These are phyloP conservation scores for Graphilbum ipis-grandicollis DNA, from an alignment of 2,329 filamentous ascomycete species.

Conservation along the genomic window DNA sequence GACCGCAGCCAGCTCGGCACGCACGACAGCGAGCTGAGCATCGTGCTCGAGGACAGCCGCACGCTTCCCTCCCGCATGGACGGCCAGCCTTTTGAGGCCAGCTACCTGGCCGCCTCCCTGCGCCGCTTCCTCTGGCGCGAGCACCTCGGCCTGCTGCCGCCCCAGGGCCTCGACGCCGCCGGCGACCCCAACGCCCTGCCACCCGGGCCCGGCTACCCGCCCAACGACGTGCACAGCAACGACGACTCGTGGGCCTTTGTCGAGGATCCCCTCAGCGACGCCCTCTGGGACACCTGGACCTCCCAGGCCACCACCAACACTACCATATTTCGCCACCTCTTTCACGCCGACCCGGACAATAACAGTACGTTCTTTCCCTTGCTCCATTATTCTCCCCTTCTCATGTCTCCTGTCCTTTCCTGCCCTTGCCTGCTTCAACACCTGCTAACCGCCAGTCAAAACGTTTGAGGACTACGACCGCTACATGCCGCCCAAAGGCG, in stretches of 20 bases:
- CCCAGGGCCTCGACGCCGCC: constrained; percentile 50
- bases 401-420: background rate
- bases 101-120: constrained; percentile 61
- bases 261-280: constrained; percentile 50
- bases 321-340: constrained; percentile 57
- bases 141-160: constrained; percentile 67
- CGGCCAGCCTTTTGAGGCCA: constrained; percentile 56
- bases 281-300: constrained; percentile 55
- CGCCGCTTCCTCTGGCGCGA: constrained; percentile 80
- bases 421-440: background rate
- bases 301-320: constrained; percentile 53
- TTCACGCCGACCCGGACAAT: constrained; percentile 81
- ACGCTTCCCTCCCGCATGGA: constrained; percentile 58
- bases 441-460: constrained; percentile 38
- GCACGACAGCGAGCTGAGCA: constrained; percentile 80
- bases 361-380: constrained; percentile 33
- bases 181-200: constrained; percentile 63
- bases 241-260: constrained; percentile 43
- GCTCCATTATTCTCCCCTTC: background rate
- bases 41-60: constrained; percentile 75
- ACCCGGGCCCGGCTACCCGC: constrained; percentile 41
- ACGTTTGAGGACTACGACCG: constrained; percentile 79
- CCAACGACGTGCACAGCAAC: constrained; percentile 42
- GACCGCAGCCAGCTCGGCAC: constrained; percentile 75
- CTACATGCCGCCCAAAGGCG: constrained; percentile 52